Evolutionary conservation across 202 grass and related monocot genomes (phyloP).

Genomic region (Eragrostis tef): DNA sequence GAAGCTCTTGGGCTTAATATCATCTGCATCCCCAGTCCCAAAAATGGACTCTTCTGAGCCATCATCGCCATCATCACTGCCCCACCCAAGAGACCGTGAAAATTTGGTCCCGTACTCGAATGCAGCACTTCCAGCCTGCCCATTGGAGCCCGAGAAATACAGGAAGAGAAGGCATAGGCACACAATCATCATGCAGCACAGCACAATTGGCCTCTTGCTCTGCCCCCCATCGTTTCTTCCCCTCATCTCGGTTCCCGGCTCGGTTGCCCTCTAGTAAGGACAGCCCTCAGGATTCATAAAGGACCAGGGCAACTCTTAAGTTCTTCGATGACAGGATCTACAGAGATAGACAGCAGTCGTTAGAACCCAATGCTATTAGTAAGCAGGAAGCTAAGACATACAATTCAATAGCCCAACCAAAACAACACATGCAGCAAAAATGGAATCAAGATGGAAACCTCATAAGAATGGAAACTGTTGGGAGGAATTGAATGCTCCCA

Average conservation of each 20-base stretch:
- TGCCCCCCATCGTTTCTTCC: conserved; percentile 71
- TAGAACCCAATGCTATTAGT: conserved; percentile 12
- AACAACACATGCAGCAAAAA: conserved; percentile 18
- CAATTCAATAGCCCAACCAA: conserved; percentile 44
- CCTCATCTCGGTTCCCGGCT: conserved; percentile 60
- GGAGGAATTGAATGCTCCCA: conserved; percentile 27
- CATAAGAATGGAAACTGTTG: conserved; percentile 29
- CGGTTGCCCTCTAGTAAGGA: conserved; percentile 44
- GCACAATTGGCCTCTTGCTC: conserved; percentile 66
- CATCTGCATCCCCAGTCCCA: conserved; percentile 54
- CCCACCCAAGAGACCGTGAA: conserved; percentile 80
- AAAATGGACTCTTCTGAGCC: conserved; percentile 83
- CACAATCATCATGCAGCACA: conserved; percentile 61
- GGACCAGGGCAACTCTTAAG: not conserved
- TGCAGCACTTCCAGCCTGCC: conserved; percentile 56
- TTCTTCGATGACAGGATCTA: conserved; percentile 38
- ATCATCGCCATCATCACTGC: conserved; percentile 54
- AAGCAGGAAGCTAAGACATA: conserved; percentile 24
- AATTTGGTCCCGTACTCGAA: conserved; percentile 85
- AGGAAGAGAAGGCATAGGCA: conserved; percentile 86
- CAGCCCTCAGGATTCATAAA: conserved; percentile 49
- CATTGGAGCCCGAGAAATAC: conserved; percentile 68
- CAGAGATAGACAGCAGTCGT: conserved; percentile 16
- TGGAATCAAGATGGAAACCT: conserved; percentile 34
- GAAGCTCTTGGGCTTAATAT: conserved; percentile 73